Base-by-base conservation (phyloP, 768 basidiomycete species). In the Zangia roseola region DNA sequence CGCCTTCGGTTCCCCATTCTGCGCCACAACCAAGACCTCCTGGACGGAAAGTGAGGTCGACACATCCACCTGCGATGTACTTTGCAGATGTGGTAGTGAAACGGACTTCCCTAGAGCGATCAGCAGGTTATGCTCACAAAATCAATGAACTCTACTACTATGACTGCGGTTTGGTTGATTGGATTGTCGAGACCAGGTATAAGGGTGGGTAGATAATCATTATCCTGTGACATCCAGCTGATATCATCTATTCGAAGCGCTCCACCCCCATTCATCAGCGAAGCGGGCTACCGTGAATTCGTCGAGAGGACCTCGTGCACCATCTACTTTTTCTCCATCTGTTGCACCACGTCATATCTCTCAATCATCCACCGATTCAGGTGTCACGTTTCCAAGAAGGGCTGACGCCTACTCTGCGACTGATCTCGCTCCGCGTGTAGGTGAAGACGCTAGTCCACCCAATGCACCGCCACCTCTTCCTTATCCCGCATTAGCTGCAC, bases 391-490 rank as follows among this genome's bases (percentile, higher is more conserved):
- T 67, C 88, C 90, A 14, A 78, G 79, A 23, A 83, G 90, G 24
- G 73, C 83, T n/a, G 90, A 92, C 58, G 87, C 90, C 10, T 83
- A 80, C 47, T 74, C 75, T 21, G 90, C 90, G 6, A 91, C 89
- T 3, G 90, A 92, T 64, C 75, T 92, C 12, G 74, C 82, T 5
- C 67, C 75, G 23, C 73, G 69, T 43, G 70, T 47, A 46, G 69
- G 57, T 17, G 71, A 68, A 40, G 82, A 86, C 57, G 62, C 78
- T 46, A 71, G 74, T 13, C 74, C 77, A 1, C 74, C 84, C n/a
- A 77, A 73, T 45, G 68, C 75, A 8, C 80, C 82, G 0, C 80
- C 84, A 0, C 61, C 76, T 6, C 76, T 92, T 33, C 90, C 90
- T 4, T 92, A 92, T 60, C 90, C 89, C 4, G 80, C 83, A 5